Percentiles rank a stretch among this genome's conserved stretches.
These are phyloP conservation scores for Colletotrichum brevisporum DNA, from an alignment of 2,329 filamentous ascomycete species.

Conservation along the genomic window DNA sequence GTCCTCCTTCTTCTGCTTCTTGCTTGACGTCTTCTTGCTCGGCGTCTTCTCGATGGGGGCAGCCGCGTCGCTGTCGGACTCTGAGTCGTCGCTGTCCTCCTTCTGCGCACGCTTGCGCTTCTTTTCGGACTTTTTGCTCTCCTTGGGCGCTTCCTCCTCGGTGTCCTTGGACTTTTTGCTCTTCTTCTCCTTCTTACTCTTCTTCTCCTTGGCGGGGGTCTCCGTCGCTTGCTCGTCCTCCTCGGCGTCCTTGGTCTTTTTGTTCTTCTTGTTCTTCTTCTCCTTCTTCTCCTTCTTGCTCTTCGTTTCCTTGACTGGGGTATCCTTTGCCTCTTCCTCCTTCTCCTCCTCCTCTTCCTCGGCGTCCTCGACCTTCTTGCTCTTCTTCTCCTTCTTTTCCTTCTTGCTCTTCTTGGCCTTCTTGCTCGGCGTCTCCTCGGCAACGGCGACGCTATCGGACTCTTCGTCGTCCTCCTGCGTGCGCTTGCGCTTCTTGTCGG, in stretches of 20 bases:
- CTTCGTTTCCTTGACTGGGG: too few species aligned
- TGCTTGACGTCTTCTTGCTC: neutral
- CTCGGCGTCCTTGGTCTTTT: neutral
- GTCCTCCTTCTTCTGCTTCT: constrained; percentile 43
- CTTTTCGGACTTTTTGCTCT: too few species aligned
- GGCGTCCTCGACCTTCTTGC: neutral
- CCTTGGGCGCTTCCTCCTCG: too few species aligned
- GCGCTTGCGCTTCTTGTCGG: too few species aligned
- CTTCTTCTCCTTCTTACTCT: constrained; percentile 2
- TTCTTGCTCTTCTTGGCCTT: constrained; percentile 46
- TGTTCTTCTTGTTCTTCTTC: neutral
- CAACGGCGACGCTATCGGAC: too few species aligned
- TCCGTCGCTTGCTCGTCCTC: constrained; percentile 9
- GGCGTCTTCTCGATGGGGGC: too few species aligned
- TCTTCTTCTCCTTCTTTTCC: constrained; percentile 29
- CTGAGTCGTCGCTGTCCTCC: too few species aligned
- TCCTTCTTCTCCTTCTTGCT: neutral
- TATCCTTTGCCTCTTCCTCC: too few species aligned
- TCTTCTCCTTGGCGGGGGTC: too few species aligned
- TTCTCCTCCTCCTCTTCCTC: constrained; percentile 26
- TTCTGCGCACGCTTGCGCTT: too few species aligned
- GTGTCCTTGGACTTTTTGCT: constrained; percentile 43
- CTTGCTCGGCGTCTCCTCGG: constrained; percentile 36
- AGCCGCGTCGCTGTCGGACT: too few species aligned
- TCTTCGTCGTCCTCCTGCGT: too few species aligned